These are phyloP conservation scores for Hordeum marinum DNA, from an alignment of 176 grass and related monocot species.

Conservation along the genomic window DNA sequence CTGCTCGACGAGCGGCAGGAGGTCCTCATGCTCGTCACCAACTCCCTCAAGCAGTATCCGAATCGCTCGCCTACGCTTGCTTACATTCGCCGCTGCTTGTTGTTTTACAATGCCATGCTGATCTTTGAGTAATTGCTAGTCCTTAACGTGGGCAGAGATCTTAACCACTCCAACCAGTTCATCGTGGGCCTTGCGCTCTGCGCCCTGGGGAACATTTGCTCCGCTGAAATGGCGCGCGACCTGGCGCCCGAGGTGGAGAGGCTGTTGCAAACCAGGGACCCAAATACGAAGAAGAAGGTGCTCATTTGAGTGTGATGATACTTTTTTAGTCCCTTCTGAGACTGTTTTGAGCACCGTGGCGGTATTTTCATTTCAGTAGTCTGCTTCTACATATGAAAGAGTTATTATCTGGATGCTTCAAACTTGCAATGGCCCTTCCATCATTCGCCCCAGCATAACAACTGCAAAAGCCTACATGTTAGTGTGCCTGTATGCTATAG, in stretches of 20 bases:
- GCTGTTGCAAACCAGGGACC: slow-evolving; percentile 78
- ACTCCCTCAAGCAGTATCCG: slow-evolving; percentile 99
- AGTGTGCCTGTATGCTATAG: not conserved
- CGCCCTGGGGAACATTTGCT: slow-evolving; percentile 97
- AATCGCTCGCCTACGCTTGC: not conserved
- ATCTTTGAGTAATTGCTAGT: slow-evolving; percentile 22
- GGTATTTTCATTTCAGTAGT: not conserved
- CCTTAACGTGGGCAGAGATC: slow-evolving; percentile 84
- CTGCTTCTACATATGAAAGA: not conserved
- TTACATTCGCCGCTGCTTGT: slow-evolving; percentile 17
- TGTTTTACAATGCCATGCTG: not conserved
- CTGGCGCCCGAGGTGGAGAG: slow-evolving; percentile 95
- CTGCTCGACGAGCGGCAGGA: slow-evolving; percentile 99
- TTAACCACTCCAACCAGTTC: slow-evolving; percentile 98
- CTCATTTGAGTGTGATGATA: not conserved
- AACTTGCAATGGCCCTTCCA: not conserved
- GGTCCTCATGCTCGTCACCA: slow-evolving; percentile 99
- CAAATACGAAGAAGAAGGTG: slow-evolving; percentile 98
- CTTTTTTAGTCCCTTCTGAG: not conserved
- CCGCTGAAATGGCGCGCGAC: slow-evolving; percentile 97
- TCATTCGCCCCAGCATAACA: not conserved
- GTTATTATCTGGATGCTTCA: not conserved
- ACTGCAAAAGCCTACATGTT: not conserved
- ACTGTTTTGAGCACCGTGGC: not conserved
- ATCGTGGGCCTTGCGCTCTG: slow-evolving; percentile 96